phyloP scores from a whole-genome alignment of 192 early-diverging fungal genomes.

The Jimgerdemannia flammicorona region DNA sequence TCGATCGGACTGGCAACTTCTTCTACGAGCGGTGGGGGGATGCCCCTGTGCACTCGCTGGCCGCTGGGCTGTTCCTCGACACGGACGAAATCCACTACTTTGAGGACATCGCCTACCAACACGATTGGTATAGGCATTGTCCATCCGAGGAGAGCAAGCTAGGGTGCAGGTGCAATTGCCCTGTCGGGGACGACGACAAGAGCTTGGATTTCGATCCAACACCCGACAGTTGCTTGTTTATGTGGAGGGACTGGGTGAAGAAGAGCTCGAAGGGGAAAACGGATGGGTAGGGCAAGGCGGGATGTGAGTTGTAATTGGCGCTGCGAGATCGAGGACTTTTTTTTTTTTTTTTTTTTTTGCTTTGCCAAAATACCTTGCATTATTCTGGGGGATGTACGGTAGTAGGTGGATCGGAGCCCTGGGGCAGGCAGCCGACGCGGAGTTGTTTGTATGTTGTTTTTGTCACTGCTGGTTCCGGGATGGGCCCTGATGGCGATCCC shows the following conservation, averaged over 20 bases:
- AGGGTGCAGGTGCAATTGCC: slow-evolving; percentile 29
- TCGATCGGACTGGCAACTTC: slow-evolving; percentile 69
- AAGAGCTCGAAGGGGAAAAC: neutral
- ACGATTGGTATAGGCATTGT: slow-evolving; percentile 61
- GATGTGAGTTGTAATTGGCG: too few relatives aligned
- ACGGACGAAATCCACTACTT: slow-evolving; percentile 70
- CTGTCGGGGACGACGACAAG: slow-evolving; percentile 16
- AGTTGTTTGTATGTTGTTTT: too few relatives aligned
- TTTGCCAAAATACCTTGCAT: too few relatives aligned
- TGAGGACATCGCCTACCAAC: slow-evolving; percentile 72
- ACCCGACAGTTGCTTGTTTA: slow-evolving; percentile 27
- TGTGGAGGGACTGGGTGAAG: slow-evolving; percentile 32
- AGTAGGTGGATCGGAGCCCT: too few relatives aligned
- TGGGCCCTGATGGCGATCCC: too few relatives aligned
- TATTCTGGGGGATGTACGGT: too few relatives aligned
- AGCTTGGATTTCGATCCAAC: slow-evolving; percentile 32
- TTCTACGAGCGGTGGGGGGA: slow-evolving; percentile 83
- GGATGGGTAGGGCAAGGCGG: too few relatives aligned
- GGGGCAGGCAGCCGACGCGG: too few relatives aligned
- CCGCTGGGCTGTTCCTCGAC: slow-evolving; percentile 51
- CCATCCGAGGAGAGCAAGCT: slow-evolving; percentile 39
- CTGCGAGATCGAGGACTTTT: too few relatives aligned
- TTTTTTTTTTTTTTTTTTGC: too few relatives aligned
- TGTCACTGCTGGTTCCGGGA: too few relatives aligned
- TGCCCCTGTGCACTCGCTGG: slow-evolving; percentile 73